Evolutionary conservation across 2,329 filamentous ascomycete genomes (phyloP).

Genomic region (Setomelanomma holmii): DNA sequence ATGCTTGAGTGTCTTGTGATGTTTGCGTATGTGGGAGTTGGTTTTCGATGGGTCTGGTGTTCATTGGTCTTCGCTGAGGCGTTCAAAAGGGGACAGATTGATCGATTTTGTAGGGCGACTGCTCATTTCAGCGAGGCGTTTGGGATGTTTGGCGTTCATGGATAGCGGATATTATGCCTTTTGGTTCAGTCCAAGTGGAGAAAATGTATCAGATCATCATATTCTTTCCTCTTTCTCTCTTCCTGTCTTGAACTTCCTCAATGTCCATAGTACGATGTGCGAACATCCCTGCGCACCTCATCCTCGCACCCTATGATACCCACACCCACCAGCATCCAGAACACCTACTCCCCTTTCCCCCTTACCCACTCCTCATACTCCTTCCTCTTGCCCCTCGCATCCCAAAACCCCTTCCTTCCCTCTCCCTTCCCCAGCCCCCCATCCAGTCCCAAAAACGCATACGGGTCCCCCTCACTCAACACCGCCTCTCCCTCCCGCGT

Average conservation of each 20-base stretch:
- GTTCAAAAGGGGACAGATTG: too few species aligned
- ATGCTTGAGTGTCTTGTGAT: constrained; percentile 22
- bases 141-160: constrained; percentile 5
- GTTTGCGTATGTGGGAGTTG: background rate
- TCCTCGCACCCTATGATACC: too few species aligned
- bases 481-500: constrained; percentile 71
- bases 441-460: constrained; percentile 63
- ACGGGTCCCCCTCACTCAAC: constrained; percentile 76
- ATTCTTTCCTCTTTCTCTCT: background rate
- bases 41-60: too few species aligned
- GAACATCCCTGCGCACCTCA: too few species aligned
- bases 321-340: background rate
- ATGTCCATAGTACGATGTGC: background rate
- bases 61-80: too few species aligned
- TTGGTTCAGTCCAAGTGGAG: background rate
- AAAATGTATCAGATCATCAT: background rate
- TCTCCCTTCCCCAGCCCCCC: constrained; percentile 66
- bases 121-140: constrained; percentile 20
- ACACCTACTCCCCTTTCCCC: constrained; percentile 20
- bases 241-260: background rate
- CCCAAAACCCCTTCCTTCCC: constrained; percentile 81
- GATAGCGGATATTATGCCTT: background rate
- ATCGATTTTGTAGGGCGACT: background rate
- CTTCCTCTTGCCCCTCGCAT: constrained; percentile 82
- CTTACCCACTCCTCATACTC: constrained; percentile 82